These are phyloP conservation scores for Voacanga thouarsii DNA, from an alignment of 257 asterid genomes.

Conservation along the genomic window DNA sequence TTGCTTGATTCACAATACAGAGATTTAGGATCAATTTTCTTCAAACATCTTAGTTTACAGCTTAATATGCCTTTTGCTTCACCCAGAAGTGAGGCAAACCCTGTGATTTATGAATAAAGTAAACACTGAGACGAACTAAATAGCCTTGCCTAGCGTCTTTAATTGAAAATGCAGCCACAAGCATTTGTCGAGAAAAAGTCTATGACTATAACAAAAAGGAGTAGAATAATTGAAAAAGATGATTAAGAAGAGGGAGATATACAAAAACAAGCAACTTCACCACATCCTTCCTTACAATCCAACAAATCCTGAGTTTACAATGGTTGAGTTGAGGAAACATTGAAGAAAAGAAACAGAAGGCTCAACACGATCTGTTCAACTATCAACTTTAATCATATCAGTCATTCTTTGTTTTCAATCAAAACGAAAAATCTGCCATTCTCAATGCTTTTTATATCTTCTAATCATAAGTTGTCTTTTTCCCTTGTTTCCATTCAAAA, in stretches of 20 bases:
- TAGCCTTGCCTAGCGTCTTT: no score
- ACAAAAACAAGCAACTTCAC: background rate
- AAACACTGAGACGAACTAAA: no score
- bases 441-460: background rate
- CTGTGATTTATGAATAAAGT: no score
- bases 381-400: background rate
- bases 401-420: background rate
- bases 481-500: background rate
- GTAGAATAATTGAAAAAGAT: background rate
- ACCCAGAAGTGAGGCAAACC: no score
- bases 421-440: background rate
- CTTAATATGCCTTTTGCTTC: no score
- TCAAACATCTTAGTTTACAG: background rate
- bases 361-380: background rate
- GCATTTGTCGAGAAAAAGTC: no score
- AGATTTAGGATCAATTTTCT: background rate
- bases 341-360: no score
- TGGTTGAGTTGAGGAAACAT: background rate
- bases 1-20: background rate
- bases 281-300: background rate
- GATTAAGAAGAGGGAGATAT: background rate
- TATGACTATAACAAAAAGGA: no score
- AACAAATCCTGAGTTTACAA: background rate
- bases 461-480: background rate
- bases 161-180: no score